A percentile compares a stretch with the other conserved stretches of the same genome.
Evolutionary conservation across 768 basidiomycete species (phyloP).

Genomic region (Filobasidium wieringae): DNA sequence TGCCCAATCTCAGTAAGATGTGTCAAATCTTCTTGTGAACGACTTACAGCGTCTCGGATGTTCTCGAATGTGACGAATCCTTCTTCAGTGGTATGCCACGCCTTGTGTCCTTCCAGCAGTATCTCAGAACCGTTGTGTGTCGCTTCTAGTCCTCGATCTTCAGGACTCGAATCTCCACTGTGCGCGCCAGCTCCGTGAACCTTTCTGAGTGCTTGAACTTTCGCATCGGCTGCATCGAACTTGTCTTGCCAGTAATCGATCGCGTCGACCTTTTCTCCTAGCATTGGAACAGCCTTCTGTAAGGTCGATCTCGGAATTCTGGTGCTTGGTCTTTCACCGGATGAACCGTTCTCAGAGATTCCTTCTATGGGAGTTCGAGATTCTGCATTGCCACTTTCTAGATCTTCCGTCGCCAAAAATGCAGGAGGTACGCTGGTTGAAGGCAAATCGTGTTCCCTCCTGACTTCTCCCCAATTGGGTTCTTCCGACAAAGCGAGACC

Average conservation of each 20-base stretch:
- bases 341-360: neutral
- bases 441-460: neutral
- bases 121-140: constrained; percentile 31
- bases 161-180: neutral
- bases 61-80: constrained; percentile 97
- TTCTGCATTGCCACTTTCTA: neutral
- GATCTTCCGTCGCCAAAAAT: neutral
- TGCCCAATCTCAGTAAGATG: constrained; percentile 35
- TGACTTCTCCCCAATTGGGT: constrained; percentile 14
- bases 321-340: constrained; percentile 3
- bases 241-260: constrained; percentile 71
- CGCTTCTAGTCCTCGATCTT: neutral
- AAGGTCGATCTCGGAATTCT: neutral
- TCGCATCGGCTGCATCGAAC: constrained; percentile 72
- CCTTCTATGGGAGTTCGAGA: neutral
- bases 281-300: constrained; percentile 4
- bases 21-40: neutral
- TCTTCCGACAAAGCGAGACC: neutral
- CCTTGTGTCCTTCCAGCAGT: constrained; percentile 28
- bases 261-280: constrained; percentile 60
- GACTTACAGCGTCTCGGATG: constrained; percentile 74
- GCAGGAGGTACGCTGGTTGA: neutral
- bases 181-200: constrained; percentile 15
- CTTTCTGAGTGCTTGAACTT: constrained; percentile 60
- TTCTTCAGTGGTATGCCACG: constrained; percentile 55